Evolutionary conservation across 2,329 filamentous ascomycete species (phyloP).

Genomic region (Penicillium sp.): DNA sequence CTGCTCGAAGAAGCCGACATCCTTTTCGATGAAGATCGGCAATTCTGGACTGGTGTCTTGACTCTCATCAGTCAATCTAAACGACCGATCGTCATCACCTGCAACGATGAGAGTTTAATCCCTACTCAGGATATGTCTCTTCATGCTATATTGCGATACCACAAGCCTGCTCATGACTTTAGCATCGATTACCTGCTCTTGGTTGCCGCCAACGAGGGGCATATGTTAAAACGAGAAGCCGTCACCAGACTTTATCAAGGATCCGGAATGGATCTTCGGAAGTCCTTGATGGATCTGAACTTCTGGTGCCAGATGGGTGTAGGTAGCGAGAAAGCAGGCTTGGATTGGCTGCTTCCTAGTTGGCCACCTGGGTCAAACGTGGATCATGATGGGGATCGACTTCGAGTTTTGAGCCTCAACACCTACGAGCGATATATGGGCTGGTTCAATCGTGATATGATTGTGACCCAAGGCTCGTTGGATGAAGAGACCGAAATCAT

Average conservation of each 20-base stretch:
- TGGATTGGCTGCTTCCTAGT: constrained; percentile 82
- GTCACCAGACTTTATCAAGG: constrained; percentile 68
- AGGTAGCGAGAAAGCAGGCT: constrained; percentile 80
- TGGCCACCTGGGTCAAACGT: constrained; percentile 71
- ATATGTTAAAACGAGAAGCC: constrained; percentile 67
- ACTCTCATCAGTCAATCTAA: constrained; percentile 79
- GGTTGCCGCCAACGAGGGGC: constrained; percentile 84
- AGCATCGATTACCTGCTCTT: constrained; percentile 78
- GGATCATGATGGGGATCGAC: constrained; percentile 63
- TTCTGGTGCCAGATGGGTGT: constrained; percentile 98
- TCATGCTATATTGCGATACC: constrained; percentile 79
- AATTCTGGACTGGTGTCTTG: constrained; percentile 84
- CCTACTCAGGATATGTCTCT: constrained; percentile 72
- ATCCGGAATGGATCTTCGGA: constrained; percentile 71
- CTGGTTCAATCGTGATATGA: constrained; percentile 63
- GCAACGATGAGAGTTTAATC: constrained; percentile 83
- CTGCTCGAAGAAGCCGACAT: constrained; percentile 91
- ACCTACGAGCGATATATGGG: constrained; percentile 81
- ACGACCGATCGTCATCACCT: constrained; percentile 90
- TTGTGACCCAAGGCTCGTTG: constrained; percentile 37
- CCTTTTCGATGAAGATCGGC: constrained; percentile 90
- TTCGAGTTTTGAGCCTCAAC: constrained; percentile 76
- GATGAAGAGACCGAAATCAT: constrained; percentile 62
- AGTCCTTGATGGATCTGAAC: constrained; percentile 77
- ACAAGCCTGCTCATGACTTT: constrained; percentile 61